These are phyloP conservation scores for Aspergillus nidulans DNA, from an alignment of 495 filamentous ascomycete genomes.

Conservation along the genomic window DNA sequence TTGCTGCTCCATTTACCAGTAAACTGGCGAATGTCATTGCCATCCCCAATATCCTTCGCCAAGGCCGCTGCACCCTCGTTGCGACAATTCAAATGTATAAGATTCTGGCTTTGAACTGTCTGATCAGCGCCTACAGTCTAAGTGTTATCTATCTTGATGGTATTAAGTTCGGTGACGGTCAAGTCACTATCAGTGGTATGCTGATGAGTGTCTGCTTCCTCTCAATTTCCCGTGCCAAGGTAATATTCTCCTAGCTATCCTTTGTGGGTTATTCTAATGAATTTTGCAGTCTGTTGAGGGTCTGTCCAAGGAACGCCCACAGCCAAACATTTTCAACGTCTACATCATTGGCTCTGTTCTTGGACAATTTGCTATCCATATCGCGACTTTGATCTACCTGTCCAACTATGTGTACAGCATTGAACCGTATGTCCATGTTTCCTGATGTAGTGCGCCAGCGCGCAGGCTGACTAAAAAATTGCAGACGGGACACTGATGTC, in stretches of 20 bases:
- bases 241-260: constrained; percentile 23
- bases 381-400: constrained; percentile 90
- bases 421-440: constrained; percentile 60
- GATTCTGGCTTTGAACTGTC: constrained; percentile 94
- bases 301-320: constrained; percentile 92
- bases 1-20: constrained; percentile 95
- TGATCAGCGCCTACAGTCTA: constrained; percentile 97
- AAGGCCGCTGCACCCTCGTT: constrained; percentile 94
- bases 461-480: constrained; percentile 20
- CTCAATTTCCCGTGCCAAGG: constrained; percentile 89
- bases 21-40: constrained; percentile 96
- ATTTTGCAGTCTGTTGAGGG: constrained; percentile 74
- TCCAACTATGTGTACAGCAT: constrained; percentile 79
- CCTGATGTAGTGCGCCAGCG: neutral
- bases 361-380: constrained; percentile 95
- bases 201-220: constrained; percentile 99
- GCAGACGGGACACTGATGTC: constrained; percentile 62
- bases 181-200: constrained; percentile 98
- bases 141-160: constrained; percentile 95
- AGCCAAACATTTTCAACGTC: constrained; percentile 97
- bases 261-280: constrained; percentile 19
- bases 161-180: constrained; percentile 98
- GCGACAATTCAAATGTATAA: constrained; percentile 99
- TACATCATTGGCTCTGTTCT: constrained; percentile 99
- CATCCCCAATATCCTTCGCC: constrained; percentile 96